Base-by-base conservation (phyloP, 106 monocot species). In the Dactylorhiza incarnata region DNA sequence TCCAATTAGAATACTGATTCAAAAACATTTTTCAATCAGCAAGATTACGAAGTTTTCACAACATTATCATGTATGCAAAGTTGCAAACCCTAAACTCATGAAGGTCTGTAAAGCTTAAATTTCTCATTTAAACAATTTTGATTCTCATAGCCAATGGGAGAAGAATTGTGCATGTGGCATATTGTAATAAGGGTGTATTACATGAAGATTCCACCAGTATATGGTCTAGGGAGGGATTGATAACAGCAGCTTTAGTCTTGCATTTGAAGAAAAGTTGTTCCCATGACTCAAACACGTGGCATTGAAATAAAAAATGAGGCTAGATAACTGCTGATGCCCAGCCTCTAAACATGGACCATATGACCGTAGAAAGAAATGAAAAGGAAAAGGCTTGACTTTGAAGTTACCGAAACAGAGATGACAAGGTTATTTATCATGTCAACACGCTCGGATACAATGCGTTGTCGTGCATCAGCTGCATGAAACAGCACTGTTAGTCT, bases 391-490 rank as follows among this genome's bases (percentile, higher is more conserved):
- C 37, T n/a, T 59, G 47, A 76, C 75, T 70, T 76, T 29, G 75
- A 78, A 82, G 59, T 93, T 93, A 96, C 96, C 89, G 91, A 96
- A 76, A 96, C 91, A 47, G 96, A 91, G 73, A 96, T 87, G 83
- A 96, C 89, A 54, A 87, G 71, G 82, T 96, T 96, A 76, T 93
- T 77, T 71, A 85, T 87, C 81, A 93, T 89, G 84, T 96, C 96
- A 83, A 96, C 85, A 45, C 86, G 91, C 84, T 96, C 96, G 63
- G 85, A 93, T 37, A 96, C 96, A 83, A 96, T 96, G 72, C 93
- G 83, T 55, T 93, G 96, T 53, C 93, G 77, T 79, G 96, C 96
- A 89, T 96, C 83, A 80, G 96, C 96, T 96, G 84, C 68, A 84
- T 47, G 77, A 78, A 51, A 87, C 72, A 65, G n/a, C n/a, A 55